phyloP scores from a whole-genome alignment of 768 basidiomycete species.

The Hericium coralloides region DNA sequence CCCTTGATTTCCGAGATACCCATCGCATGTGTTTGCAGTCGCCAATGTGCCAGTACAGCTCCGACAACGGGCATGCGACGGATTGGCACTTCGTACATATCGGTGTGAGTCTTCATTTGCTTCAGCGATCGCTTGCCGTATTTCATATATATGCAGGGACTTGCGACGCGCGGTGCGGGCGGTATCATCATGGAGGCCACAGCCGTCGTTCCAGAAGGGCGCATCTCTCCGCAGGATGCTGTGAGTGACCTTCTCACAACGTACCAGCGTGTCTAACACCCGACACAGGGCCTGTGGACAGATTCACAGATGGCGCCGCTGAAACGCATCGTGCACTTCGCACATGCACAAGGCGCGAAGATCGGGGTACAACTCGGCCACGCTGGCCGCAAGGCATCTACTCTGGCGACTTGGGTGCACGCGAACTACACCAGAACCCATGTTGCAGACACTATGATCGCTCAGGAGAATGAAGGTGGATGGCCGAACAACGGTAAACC shows the following conservation, averaged over 20 bases:
- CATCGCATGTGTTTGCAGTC: slow-evolving; percentile 24
- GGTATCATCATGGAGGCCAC: slow-evolving; percentile 71
- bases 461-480: slow-evolving; percentile 3
- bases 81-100: slow-evolving; percentile 82
- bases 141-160: slow-evolving; percentile 28
- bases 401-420: slow-evolving; percentile 59
- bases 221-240: slow-evolving; percentile 69
- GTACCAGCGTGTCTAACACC: background rate
- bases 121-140: background rate
- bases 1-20: background rate
- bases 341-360: slow-evolving; percentile 56
- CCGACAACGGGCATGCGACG: slow-evolving; percentile 64
- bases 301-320: slow-evolving; percentile 68
- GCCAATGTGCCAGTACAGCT: slow-evolving; percentile 81
- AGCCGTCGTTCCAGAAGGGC: slow-evolving; percentile 62
- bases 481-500: slow-evolving; percentile 11
- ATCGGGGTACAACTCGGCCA: slow-evolving; percentile 80
- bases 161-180: slow-evolving; percentile 64
- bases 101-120: slow-evolving; percentile 30
- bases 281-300: slow-evolving; percentile 53
- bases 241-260: slow-evolving; percentile 25
- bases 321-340: slow-evolving; percentile 65
- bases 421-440: slow-evolving; percentile 26
- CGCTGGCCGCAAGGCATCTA: slow-evolving; percentile 68
- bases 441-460: slow-evolving; percentile 19